Base-by-base conservation (phyloP, 257 asterid genomes). In the Capsicum chinense region DNA sequence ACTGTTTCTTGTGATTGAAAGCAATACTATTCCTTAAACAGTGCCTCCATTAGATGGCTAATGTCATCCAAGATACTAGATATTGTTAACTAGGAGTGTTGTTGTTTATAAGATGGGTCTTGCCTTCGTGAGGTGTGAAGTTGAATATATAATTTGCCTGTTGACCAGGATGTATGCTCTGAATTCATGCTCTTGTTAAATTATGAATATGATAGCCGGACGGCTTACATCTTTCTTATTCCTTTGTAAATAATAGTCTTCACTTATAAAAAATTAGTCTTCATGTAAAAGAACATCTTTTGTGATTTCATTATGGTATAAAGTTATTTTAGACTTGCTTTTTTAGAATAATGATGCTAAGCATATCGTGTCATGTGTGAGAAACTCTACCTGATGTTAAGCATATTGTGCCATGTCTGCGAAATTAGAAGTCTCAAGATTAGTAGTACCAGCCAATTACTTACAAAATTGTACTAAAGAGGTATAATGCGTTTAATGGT, bases 1-100 rank as follows among this genome's bases (percentile, higher is more conserved):
- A 19, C 60, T 76, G 50, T 50, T 73, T 76, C 56, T 76, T 1
- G 81, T 50, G 81, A 52, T 52, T 76, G 81, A 76, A 76, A 76
- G 81, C 44, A 76, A 76, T 12, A 33, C 62, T 9, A 76, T 54
- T 76, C 47, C 60, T 50, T 21, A 50, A 74, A 50, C 2, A 3
- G 17, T 76, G 63, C 81, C 39, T 26, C 21, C 47, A 76, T 52
- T 76, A 50, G 21, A 76, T 76, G 62, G 47, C 47, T 50, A 76
- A 50, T 21, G 59, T 50, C 62, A 21, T 76, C 81, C 21, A 76
- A 52, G 13, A 76, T 8, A 76, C 21, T 76, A 76, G 14, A 52
- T 52, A 54, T 50, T 76, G 39, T 26, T 21, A 76, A 52, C 47
- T 62, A 21, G 81, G n/a, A 74, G 60, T 74, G 19, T 17, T 48